Conservation (phyloP, 2,329 filamentous ascomycete species). For the Xylaria digitata region DNA sequence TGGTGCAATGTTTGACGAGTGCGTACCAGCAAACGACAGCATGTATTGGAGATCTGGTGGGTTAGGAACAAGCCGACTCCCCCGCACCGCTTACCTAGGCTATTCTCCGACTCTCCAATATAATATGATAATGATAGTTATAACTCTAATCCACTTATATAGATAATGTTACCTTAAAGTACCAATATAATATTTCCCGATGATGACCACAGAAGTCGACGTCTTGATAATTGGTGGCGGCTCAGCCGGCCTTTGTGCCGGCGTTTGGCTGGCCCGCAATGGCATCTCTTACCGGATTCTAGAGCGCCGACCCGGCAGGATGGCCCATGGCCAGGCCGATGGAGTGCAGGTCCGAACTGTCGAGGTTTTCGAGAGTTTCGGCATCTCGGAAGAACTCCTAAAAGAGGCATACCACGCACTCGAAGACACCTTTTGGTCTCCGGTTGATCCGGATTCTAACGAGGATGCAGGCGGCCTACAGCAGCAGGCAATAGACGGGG, state of each 20-base stretch:
- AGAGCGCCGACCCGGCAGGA: slow-evolving; percentile 65
- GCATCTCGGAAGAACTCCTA: slow-evolving; percentile 64
- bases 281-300: slow-evolving; percentile 68
- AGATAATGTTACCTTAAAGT: background rate
- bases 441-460: slow-evolving; percentile 29
- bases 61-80: background rate
- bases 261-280: slow-evolving; percentile 69
- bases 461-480: slow-evolving; percentile 8
- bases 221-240: slow-evolving; percentile 72
- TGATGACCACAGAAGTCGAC: slow-evolving; percentile 50
- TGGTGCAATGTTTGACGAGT: too few relatives aligned
- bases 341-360: slow-evolving; percentile 71
- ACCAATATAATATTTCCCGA: background rate
- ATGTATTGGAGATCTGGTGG: background rate
- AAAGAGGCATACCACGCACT: slow-evolving; percentile 68
- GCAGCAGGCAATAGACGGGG: background rate
- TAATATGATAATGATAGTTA: too few relatives aligned
- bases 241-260: slow-evolving; percentile 70
- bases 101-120: background rate
- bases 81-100: background rate
- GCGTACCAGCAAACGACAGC: too few relatives aligned
- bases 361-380: slow-evolving; percentile 71
- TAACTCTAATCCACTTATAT: background rate
- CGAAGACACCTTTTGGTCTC: slow-evolving; percentile 68
- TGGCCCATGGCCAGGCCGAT: slow-evolving; percentile 71